Percentiles rank a stretch among this genome's conserved stretches.
phyloP scores from a whole-genome alignment of 1,284 basidiomycete genomes.

The Laetiporus sulphureus region DNA sequence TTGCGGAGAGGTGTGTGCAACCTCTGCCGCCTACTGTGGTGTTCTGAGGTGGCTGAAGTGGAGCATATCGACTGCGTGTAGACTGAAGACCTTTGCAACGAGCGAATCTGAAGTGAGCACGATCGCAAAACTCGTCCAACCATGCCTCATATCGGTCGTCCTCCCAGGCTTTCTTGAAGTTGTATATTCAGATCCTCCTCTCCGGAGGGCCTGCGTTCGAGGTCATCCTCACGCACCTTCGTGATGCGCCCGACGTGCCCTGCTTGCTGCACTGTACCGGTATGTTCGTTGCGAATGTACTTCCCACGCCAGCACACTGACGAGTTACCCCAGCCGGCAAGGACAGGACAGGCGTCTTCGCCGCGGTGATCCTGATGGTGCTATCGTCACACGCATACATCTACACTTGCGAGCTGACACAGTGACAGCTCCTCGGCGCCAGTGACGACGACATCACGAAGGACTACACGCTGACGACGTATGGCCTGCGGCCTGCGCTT shows the following conservation, averaged over 20 bases:
- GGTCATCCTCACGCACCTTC: conserved; percentile 30
- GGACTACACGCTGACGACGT: conserved; percentile 36
- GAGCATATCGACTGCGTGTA: conserved; percentile 2
- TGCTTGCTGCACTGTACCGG: conserved; percentile 40
- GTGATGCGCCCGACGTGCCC: conserved; percentile 31
- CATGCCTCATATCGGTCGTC: not conserved
- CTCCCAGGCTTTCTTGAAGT: conserved; percentile 27
- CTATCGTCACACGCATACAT: not conserved
- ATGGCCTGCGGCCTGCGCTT: conserved; percentile 31
- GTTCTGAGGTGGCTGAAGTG: too few relatives aligned
- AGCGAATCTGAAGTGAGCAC: conserved; percentile 24
- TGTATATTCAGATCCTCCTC: conserved; percentile 31
- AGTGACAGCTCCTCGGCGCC: conserved; percentile 33
- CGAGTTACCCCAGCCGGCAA: conserved; percentile 36
- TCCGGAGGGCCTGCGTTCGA: conserved; percentile 27
- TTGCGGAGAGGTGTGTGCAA: conserved; percentile 18
- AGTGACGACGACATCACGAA: conserved; percentile 32
- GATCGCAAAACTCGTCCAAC: not conserved
- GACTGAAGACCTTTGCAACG: conserved; percentile 23
- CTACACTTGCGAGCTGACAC: not conserved
- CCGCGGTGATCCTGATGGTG: conserved; percentile 30
- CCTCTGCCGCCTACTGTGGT: not conserved
- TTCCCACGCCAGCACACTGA: conserved; percentile 18
- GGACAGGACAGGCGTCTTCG: conserved; percentile 36
- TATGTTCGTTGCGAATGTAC: too few relatives aligned